Conservation (phyloP, 1,284 basidiomycete genomes). For the Gymnopus androsaceus region DNA sequence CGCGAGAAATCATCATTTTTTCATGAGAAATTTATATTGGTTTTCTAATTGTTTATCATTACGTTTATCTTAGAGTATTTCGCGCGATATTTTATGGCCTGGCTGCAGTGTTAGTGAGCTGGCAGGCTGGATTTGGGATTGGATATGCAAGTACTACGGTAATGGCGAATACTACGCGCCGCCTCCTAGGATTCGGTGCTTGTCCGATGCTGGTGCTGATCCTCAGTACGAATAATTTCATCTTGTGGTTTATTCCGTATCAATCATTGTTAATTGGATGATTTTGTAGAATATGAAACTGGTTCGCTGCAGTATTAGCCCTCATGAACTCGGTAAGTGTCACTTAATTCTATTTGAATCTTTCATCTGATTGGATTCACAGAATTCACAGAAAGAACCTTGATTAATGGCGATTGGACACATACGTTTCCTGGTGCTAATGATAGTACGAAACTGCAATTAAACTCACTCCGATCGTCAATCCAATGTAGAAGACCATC, state of each 20-base stretch:
- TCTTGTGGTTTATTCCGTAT: not conserved
- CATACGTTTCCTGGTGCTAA: slow-evolving; percentile 45
- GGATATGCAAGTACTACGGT: no score
- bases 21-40: no score
- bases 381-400: slow-evolving; percentile 67
- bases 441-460: not conserved
- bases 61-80: no score
- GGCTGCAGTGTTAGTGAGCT: no score
- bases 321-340: slow-evolving; percentile 64
- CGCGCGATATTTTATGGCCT: no score
- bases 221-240: slow-evolving; percentile 68
- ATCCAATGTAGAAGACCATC: slow-evolving; percentile 65
- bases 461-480: slow-evolving; percentile 8
- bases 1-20: no score
- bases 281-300: slow-evolving; percentile 60
- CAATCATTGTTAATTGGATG: not conserved
- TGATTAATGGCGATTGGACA: slow-evolving; percentile 80
- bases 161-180: no score
- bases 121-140: no score
- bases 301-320: slow-evolving; percentile 70
- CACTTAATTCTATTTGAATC: not conserved
- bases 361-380: not conserved
- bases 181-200: slow-evolving; percentile 44
- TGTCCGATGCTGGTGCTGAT: slow-evolving; percentile 55
- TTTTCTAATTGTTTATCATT: no score